Evolutionary conservation across 306 rosid species (phyloP), one percentile per base, ranked within the genome.

Genomic region (Prunus armeniaca): DNA sequence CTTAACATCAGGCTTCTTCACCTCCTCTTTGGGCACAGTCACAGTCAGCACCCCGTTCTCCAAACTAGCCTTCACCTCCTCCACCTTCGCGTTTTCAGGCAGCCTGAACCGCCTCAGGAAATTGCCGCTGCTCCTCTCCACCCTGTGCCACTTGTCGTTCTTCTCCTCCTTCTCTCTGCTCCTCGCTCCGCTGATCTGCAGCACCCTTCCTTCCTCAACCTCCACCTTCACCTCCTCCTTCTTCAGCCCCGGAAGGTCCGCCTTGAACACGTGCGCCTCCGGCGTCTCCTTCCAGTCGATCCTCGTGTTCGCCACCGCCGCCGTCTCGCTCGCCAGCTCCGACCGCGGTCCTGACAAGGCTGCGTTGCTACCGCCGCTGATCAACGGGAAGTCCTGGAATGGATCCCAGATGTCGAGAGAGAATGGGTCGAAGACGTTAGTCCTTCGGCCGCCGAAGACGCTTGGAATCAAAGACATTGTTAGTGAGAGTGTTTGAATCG

Each of bases 241-340:
- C 17, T 64, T 84, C 41, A 84, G 76, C 12, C 85, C 88, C 0
- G 85, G 88, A 0, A 84, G 73, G 60, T 81, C 88, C 4, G 81
- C 88, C 74, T 78, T 84, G 78, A 84, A 77, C 18, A 84, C 11
- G 45, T 84, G 88, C 0, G 83, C 85, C 61, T 81, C 60, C 6
- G 78, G 85, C 4, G 85, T 84, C 45, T 84, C 85, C 20, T 78
- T 84, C 88, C 85, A 84, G 51, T 84, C 83, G 45, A 84, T 78
- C 4, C 76, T 81, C 7, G 82, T 46, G 47, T 81, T 69, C 19
- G 82, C 88, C 14, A 81, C 43, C n/a, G 85, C 83, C 22, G 85
- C 24, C 14, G 85, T 73, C 9, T 84, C 86, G 1, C 38, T 14
- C 1, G 12, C 43, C 9, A 25, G 28, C 4, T 24, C 50, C 7